phyloP scores from a whole-genome alignment of 805 yeast species.

The Priceomyces haplophilus region DNA sequence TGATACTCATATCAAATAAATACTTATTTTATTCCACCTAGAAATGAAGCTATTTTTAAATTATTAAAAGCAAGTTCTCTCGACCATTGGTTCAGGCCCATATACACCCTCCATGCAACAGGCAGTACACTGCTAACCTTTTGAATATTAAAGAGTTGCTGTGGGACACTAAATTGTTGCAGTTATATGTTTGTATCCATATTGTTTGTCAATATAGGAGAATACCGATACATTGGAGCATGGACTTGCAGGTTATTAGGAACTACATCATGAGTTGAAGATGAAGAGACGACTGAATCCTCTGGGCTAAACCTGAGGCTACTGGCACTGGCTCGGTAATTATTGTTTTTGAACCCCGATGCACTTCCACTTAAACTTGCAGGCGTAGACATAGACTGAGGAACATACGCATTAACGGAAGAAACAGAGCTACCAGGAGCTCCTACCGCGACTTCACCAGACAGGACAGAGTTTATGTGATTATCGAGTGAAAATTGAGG shows the following conservation, averaged over 20 bases:
- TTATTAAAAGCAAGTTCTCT: no score
- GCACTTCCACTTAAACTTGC: conserved; percentile 7
- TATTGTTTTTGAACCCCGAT: background rate
- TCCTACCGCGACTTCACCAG: conserved; percentile 11
- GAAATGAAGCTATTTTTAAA: no score
- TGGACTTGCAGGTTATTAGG: no score
- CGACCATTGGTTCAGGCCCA: background rate
- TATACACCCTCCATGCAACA: background rate
- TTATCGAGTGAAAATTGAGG: background rate
- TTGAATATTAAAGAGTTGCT: background rate
- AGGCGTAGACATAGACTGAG: conserved; percentile 2
- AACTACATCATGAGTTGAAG: background rate
- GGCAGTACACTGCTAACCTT: background rate
- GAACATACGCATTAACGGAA: conserved; percentile 6
- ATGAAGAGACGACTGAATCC: no score
- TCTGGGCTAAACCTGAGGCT: background rate
- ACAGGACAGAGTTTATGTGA: conserved; percentile 10
- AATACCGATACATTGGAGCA: background rate
- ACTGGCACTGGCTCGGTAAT: conserved; percentile 1
- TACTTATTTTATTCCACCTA: no score
- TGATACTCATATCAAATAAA: no score
- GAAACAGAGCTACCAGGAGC: conserved; percentile 11
- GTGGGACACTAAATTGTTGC: background rate
- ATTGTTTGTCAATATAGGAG: background rate
- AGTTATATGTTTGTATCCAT: background rate